phyloP scores from a whole-genome alignment of 2,329 filamentous ascomycete genomes.

The Daldinia sp. region DNA sequence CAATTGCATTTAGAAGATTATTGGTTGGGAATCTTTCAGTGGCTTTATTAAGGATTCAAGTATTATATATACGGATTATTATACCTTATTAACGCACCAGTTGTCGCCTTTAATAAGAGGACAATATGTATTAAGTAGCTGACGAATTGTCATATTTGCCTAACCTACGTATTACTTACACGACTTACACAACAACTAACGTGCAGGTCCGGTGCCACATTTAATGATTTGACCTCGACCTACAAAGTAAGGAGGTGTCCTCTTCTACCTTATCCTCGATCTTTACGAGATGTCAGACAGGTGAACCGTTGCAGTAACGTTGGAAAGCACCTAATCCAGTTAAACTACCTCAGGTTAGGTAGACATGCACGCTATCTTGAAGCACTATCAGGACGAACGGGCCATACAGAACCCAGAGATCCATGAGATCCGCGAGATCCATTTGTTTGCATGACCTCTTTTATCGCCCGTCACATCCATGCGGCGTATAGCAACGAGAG shows the following conservation, averaged over 20 bases:
- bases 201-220: slow-evolving; percentile 36
- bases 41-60: background rate
- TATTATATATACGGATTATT: background rate
- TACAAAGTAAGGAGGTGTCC: slow-evolving; percentile 7
- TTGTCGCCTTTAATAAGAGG: background rate
- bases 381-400: slow-evolving; percentile 26
- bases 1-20: slow-evolving; percentile 7
- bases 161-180: background rate
- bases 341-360: background rate
- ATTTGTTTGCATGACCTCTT: slow-evolving; percentile 28
- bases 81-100: background rate
- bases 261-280: slow-evolving; percentile 1
- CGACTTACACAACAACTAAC: slow-evolving; percentile 9
- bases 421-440: background rate
- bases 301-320: slow-evolving; percentile 4
- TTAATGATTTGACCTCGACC: slow-evolving; percentile 20
- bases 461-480: slow-evolving; percentile 31
- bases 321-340: slow-evolving; percentile 3
- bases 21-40: background rate
- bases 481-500: slow-evolving; percentile 18
- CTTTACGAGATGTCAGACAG: slow-evolving; percentile 11
- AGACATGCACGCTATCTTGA: slow-evolving; percentile 23
- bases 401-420: slow-evolving; percentile 9
- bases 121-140: slow-evolving; percentile 14
- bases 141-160: slow-evolving; percentile 23